These are phyloP conservation scores for Punica granatum DNA, from an alignment of 345 rosid species.

Conservation along the genomic window DNA sequence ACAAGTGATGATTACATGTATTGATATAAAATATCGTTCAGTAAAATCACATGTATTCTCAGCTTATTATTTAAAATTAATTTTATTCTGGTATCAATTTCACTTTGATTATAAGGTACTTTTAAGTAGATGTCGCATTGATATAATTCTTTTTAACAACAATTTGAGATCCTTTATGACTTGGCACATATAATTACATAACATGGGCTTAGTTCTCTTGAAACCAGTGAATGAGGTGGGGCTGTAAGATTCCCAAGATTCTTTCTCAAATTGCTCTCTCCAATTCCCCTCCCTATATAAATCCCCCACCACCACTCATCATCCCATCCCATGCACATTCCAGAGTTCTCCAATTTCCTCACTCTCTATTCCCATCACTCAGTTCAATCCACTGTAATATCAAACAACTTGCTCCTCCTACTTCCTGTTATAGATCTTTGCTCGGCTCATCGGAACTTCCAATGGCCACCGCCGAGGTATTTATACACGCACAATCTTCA, in stretches of 20 bases:
- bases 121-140: no score
- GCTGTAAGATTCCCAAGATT: slow-evolving; percentile 33
- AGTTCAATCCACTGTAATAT: neutral
- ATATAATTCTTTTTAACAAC: no score
- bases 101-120: no score
- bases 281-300: neutral
- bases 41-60: no score
- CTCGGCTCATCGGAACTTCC: neutral
- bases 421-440: neutral
- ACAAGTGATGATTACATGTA: no score
- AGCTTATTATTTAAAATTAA: no score
- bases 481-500: neutral
- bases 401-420: no score
- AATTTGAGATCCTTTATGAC: no score
- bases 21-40: no score
- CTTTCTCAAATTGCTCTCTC: slow-evolving; percentile 21
- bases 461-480: slow-evolving; percentile 65
- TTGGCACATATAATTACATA: neutral
- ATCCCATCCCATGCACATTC: neutral
- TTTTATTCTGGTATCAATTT: no score
- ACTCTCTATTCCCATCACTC: neutral
- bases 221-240: slow-evolving; percentile 32
- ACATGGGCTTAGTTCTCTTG: slow-evolving; percentile 9
- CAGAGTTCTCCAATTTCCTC: no score
- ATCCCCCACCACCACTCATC: neutral